These are phyloP conservation scores for Coccomyxa sp. DNA, from an alignment of 139 green algal species.

Conservation along the genomic window DNA sequence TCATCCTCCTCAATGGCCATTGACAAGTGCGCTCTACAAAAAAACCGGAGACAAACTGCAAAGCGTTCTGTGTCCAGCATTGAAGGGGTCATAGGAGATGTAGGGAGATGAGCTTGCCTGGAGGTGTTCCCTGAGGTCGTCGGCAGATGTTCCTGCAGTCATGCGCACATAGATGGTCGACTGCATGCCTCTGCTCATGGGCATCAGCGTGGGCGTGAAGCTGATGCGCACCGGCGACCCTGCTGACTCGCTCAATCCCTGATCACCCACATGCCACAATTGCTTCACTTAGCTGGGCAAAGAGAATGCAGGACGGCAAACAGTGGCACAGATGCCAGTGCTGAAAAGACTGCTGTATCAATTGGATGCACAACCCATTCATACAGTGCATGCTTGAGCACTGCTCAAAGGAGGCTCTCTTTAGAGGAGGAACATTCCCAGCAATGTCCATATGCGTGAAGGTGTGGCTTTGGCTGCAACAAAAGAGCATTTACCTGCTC, in stretches of 20 bases:
- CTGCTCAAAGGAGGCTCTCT: too few relatives aligned
- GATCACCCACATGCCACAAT: not conserved
- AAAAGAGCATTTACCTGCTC: constrained; percentile 42
- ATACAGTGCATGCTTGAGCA: too few relatives aligned
- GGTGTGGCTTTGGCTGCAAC: too few relatives aligned
- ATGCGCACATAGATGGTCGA: constrained; percentile 92
- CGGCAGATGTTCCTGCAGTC: constrained; percentile 55
- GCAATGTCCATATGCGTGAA: too few relatives aligned
- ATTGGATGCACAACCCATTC: too few relatives aligned
- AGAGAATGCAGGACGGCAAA: too few relatives aligned
- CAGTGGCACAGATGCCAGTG: too few relatives aligned
- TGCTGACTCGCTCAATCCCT: constrained; percentile 75
- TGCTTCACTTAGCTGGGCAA: too few relatives aligned
- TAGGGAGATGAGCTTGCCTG: constrained; percentile 11
- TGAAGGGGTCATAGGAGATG: not conserved
- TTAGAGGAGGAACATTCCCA: too few relatives aligned
- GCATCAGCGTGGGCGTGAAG: constrained; percentile 98
- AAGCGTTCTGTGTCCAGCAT: not conserved
- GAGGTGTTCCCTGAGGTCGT: constrained; percentile 64
- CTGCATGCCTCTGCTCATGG: constrained; percentile 95
- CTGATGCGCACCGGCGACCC: constrained; percentile 66
- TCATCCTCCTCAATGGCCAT: not conserved
- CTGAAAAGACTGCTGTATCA: too few relatives aligned
- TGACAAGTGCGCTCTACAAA: not conserved
- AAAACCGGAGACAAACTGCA: not conserved